These are phyloP conservation scores for Heritiera fomes DNA, from an alignment of 345 rosid genomes.

Conservation along the genomic window DNA sequence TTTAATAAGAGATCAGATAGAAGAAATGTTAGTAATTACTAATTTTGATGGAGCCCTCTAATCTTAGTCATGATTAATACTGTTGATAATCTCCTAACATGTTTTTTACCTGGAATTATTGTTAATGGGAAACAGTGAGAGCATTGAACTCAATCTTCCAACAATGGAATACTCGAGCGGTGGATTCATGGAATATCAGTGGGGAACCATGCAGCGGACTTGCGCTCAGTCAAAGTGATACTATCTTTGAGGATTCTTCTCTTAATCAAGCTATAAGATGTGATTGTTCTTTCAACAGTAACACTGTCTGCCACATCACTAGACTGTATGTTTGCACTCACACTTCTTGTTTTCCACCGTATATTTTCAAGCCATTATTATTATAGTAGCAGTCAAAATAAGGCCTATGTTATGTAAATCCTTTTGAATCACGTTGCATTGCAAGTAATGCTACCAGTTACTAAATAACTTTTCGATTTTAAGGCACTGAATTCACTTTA, in stretches of 20 bases:
- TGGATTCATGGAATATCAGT: constrained; percentile 44
- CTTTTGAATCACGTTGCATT: neutral
- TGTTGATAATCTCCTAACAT: neutral
- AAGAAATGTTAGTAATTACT: neutral
- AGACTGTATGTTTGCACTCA: constrained; percentile 20
- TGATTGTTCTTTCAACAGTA: constrained; percentile 40
- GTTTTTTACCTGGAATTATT: neutral
- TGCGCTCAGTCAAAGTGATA: constrained; percentile 29
- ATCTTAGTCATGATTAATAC: neutral
- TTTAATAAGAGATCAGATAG: neutral
- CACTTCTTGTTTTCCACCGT: too few species aligned
- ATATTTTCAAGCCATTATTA: neutral
- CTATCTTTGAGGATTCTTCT: constrained; percentile 18
- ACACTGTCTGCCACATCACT: constrained; percentile 26
- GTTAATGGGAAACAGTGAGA: constrained; percentile 28
- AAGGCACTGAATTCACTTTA: neutral
- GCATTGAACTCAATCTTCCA: constrained; percentile 49
- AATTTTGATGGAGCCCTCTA: neutral
- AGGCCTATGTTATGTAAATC: neutral
- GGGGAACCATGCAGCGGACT: constrained; percentile 56
- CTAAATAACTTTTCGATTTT: too few species aligned
- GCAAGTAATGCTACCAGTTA: neutral
- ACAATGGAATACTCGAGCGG: constrained; percentile 43
- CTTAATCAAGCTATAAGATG: constrained; percentile 58
- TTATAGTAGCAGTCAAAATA: neutral